Conservation (phyloP, 352 stramenopile species). For the Phytophthora ramorum region DNA sequence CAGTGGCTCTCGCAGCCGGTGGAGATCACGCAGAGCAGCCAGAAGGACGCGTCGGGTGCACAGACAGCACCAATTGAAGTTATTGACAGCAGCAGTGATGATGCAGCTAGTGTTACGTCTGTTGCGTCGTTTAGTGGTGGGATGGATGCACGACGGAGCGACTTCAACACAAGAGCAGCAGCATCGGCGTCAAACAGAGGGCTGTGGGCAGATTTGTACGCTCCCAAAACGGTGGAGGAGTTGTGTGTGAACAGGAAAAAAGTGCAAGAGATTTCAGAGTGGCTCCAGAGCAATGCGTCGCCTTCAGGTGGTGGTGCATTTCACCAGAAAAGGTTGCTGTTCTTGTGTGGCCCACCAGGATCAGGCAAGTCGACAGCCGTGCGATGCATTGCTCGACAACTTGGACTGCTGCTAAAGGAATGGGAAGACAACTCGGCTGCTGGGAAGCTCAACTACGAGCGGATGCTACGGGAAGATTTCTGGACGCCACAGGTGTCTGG, state of each 20-base stretch:
- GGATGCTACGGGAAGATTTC: slow-evolving; percentile 60
- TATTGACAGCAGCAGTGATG: slow-evolving; percentile 48
- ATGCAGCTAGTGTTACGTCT: slow-evolving; percentile 15
- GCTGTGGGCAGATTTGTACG: slow-evolving; percentile 64
- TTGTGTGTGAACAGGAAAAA: slow-evolving; percentile 89
- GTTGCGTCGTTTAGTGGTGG: background rate
- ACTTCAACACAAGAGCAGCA: background rate
- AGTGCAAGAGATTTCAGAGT: slow-evolving; percentile 70
- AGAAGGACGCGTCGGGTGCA: slow-evolving; percentile 8
- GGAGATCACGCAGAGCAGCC: slow-evolving; percentile 9
- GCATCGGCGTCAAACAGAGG: slow-evolving; percentile 4
- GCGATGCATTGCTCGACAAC: slow-evolving; percentile 54
- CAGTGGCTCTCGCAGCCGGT: slow-evolving; percentile 51
- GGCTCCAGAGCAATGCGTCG: slow-evolving; percentile 49
- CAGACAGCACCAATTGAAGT: slow-evolving; percentile 22
- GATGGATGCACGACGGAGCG: background rate
- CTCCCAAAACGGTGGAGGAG: slow-evolving; percentile 57
- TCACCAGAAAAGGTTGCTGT: slow-evolving; percentile 68
- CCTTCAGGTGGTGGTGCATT: slow-evolving; percentile 12
- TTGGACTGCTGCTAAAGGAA: slow-evolving; percentile 63
- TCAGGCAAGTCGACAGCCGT: slow-evolving; percentile 86
- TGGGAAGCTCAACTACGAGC: slow-evolving; percentile 60
- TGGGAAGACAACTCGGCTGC: slow-evolving; percentile 78
- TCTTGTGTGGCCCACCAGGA: slow-evolving; percentile 82
- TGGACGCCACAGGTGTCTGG: slow-evolving; percentile 53